These are phyloP conservation scores for Candida maltosa DNA, from an alignment of 805 yeast species.

Conservation along the genomic window DNA sequence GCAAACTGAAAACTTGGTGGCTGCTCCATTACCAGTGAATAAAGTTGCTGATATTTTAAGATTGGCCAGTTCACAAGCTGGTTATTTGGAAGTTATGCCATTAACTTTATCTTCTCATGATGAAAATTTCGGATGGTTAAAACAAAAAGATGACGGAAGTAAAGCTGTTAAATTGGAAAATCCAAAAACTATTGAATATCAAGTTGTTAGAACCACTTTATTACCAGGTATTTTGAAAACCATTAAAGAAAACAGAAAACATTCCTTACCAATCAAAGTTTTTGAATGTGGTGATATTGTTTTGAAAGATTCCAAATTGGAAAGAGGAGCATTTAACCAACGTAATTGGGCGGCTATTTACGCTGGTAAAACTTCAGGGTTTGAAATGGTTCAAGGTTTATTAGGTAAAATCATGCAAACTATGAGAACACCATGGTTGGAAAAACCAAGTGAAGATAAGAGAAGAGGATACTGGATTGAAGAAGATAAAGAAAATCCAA, in stretches of 20 bases:
- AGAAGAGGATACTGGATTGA: conserved; percentile 85
- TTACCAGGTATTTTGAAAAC: conserved; percentile 95
- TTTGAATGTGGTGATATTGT: conserved; percentile 96
- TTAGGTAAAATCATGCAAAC: conserved; percentile 95
- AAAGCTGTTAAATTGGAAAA: conserved; percentile 87
- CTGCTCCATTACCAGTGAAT: conserved; percentile 86
- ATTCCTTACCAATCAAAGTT: conserved; percentile 89
- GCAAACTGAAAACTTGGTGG: conserved; percentile 73
- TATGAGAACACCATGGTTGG: conserved; percentile 83
- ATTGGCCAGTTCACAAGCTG: conserved; percentile 86
- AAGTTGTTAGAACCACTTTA: conserved; percentile 93
- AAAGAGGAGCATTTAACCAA: conserved; percentile 88
- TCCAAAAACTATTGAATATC: conserved; percentile 95
- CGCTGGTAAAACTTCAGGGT: conserved; percentile 94
- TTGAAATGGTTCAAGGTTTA: conserved; percentile 91
- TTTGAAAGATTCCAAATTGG: conserved; percentile 71
- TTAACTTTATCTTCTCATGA: conserved; percentile 94
- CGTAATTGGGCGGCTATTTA: conserved; percentile 93
- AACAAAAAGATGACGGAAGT: conserved; percentile 68
- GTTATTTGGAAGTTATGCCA: conserved; percentile 95
- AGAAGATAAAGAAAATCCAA: conserved; percentile 60
- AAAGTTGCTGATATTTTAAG: conserved; percentile 88
- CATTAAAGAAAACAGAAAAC: conserved; percentile 92
- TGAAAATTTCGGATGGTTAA: conserved; percentile 88
- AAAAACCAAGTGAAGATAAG: conserved; percentile 46